phyloP scores from a whole-genome alignment of 176 grass and related monocot genomes.

The Typha latifolia region DNA sequence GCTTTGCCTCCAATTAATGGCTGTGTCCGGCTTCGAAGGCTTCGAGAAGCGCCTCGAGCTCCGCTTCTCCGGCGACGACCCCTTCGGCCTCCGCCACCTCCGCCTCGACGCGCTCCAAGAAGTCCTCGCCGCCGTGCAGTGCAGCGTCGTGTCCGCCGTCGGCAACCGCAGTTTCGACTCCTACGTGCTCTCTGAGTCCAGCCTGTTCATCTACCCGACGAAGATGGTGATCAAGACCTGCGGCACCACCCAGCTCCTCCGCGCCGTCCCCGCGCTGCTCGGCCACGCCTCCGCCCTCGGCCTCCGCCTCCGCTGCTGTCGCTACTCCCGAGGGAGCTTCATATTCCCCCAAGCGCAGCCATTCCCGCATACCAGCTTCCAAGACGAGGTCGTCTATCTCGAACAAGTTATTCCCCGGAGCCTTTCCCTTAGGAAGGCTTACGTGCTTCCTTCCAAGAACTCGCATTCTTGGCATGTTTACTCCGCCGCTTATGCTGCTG shows the following conservation, averaged over 20 bases:
- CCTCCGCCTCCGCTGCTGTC: slow-evolving; percentile 19
- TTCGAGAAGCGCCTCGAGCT: slow-evolving; percentile 48
- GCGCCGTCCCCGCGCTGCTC: slow-evolving; percentile 21
- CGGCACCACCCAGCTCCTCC: slow-evolving; percentile 29
- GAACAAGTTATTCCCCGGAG: slow-evolving; percentile 9
- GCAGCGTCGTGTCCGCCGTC: slow-evolving; percentile 31
- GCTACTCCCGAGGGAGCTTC: slow-evolving; percentile 31
- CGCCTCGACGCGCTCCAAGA: slow-evolving; percentile 4
- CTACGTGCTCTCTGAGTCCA: slow-evolving; percentile 41
- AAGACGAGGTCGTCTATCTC: slow-evolving; percentile 30
- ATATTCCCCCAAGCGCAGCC: slow-evolving; percentile 36
- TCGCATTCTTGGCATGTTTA: slow-evolving; percentile 30
- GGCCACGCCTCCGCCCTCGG: slow-evolving; percentile 12
- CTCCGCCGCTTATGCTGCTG: not conserved
- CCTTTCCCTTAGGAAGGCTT: slow-evolving; percentile 9
- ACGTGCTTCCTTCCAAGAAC: not conserved
- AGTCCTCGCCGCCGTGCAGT: slow-evolving; percentile 30
- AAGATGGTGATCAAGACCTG: slow-evolving; percentile 36
- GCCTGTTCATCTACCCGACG: slow-evolving; percentile 36
- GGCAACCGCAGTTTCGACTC: slow-evolving; percentile 25
- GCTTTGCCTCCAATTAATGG: slow-evolving; percentile 7
- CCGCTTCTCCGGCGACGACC: slow-evolving; percentile 9
- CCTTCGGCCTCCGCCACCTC: slow-evolving; percentile 24
- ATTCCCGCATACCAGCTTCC: slow-evolving; percentile 31
- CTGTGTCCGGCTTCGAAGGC: slow-evolving; percentile 28